Percentiles rank a stretch among this genome's conserved stretches.
These are phyloP conservation scores for Aspergillus viridinutans DNA, from an alignment of 2,329 filamentous ascomycete species.

Conservation along the genomic window DNA sequence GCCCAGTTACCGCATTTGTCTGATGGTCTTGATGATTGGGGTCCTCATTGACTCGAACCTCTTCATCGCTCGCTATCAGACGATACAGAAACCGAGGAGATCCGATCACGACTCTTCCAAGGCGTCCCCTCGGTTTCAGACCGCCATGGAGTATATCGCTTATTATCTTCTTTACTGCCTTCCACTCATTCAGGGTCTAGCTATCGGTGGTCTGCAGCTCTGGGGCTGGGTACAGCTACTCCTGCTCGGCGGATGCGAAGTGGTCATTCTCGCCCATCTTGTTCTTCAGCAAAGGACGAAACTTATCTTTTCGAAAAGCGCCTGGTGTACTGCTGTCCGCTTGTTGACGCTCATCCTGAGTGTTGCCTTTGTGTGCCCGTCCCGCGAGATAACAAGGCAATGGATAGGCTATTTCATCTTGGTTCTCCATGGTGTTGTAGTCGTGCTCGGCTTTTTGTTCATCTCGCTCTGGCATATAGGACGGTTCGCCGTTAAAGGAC, in stretches of 20 bases:
- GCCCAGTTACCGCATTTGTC: conserved; percentile 3
- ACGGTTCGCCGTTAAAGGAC: not conserved
- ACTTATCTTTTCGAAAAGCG: not conserved
- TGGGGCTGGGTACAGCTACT: conserved; percentile 6
- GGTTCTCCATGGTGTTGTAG: conserved; percentile 1
- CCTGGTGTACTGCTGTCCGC: conserved; percentile 1
- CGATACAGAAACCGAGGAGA: not conserved
- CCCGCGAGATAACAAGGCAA: not conserved
- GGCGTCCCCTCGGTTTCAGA: not conserved
- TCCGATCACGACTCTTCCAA: not conserved
- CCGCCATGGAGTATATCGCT: not conserved
- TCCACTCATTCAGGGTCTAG: conserved; percentile 8
- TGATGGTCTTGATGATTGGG: conserved; percentile 2
- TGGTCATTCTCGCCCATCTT: not conserved
- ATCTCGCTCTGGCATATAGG: not conserved
- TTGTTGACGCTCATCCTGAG: not conserved
- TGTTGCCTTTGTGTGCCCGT: not conserved
- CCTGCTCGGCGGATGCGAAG: conserved; percentile 1
- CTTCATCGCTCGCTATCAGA: not conserved
- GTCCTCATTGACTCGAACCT: not conserved
- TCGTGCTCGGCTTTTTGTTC: conserved; percentile 1
- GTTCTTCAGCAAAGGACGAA: not conserved
- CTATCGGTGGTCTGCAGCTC: conserved; percentile 7
- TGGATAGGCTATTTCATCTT: conserved; percentile 6
- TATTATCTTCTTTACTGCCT: conserved; percentile 4